Evolutionary conservation across 768 basidiomycete genomes (phyloP), one percentile per base, ranked within the genome.

Genomic region (Termitomyces titanicus): DNA sequence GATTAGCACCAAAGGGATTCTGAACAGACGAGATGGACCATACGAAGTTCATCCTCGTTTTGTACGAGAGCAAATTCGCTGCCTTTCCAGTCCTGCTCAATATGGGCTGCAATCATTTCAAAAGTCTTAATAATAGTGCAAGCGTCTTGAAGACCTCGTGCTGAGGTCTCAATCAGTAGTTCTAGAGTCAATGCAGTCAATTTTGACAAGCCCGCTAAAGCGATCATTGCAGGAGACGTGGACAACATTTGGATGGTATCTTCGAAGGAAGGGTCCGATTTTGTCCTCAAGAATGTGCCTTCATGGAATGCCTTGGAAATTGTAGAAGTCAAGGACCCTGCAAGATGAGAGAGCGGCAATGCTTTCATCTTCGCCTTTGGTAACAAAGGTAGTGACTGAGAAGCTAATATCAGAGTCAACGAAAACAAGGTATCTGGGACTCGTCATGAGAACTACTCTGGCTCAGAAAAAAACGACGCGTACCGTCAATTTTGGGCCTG

Each of bases 311-410:
- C 68, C n/a, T 76, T 69, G 22, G 76, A 71, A 52, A 88, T 79
- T 10, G 79, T 78, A 0, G 78, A 74, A 27, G 77, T 74, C 10
- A 73, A 57, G 47, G 72, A 56, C 25, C 65, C 59, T 18, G 59
- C 49, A 20, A 75, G 65, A 20, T 79, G 72, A 3, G 78, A 66
- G 5, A 91, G 68, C 6, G 88, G 87, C 0, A 90, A 70, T 0
- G 81, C 85, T 56, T 77, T 79, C 40, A 89, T 68, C 61, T 83
- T 85, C 39, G 74, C 66, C 7, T 76, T 68, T 1, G 80, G 73
- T 13, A 89, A 76, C 7, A 83, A 69, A 1, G 82, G 77, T 2
- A 87, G 67, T 17, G 83, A 82, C 48, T 83, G 86, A 6, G 86
- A 81, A 0, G 83, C 79, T 24, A 87, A 64, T 2, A 87, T 77